Evolutionary conservation across 768 basidiomycete species (phyloP), one percentile per base, ranked within the genome.

Genomic region (Boletus pseudopeckii): DNA sequence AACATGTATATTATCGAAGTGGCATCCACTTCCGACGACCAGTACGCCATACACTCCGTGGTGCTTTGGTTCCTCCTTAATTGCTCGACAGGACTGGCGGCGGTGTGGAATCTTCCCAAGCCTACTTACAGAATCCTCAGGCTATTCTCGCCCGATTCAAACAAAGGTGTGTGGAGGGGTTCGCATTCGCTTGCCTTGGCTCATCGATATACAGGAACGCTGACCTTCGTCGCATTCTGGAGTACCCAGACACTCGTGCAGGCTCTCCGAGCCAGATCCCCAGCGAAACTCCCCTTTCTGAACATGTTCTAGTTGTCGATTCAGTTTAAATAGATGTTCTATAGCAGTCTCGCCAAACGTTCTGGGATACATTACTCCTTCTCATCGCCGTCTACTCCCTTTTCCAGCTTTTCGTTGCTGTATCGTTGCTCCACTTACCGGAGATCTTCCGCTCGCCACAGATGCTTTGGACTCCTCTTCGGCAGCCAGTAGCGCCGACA

Each of bases 1-100:
- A 82, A 77, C 45, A 92, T 92, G 84, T 91, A 84, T 66, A 82
- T 89, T 54, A 72, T 92, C 17, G 83, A 91, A 63, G 85, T 86
- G 6, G 81, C 77, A 0, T 64, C 74, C 17, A 76, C 67, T 15
- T 61, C 72, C 30, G 80, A 82, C 43, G 81, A 81, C 59, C 78
- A 74, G 69, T 70, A 62, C 20, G 69, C 51, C 32, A 46, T 26
- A 32, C n/a, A 14, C 26, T 39, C 30, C 36, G 11, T 44, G 15
- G 8, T 22, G 11, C 42, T 44, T 32, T 13, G 4, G 24, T 30
- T 18, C 22, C 6, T 41, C 30, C 51, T 64, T 40, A 54, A 37
- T 20, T 14, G 5, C 39, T 45, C 47, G 17, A 46, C 45, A 59
- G 57, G 37, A 17, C 43, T 9, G 47, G 53, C 32, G 52, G 54